These are phyloP conservation scores for Vitis vinifera DNA, from an alignment of 164 flowering plant species.

Conservation along the genomic window DNA sequence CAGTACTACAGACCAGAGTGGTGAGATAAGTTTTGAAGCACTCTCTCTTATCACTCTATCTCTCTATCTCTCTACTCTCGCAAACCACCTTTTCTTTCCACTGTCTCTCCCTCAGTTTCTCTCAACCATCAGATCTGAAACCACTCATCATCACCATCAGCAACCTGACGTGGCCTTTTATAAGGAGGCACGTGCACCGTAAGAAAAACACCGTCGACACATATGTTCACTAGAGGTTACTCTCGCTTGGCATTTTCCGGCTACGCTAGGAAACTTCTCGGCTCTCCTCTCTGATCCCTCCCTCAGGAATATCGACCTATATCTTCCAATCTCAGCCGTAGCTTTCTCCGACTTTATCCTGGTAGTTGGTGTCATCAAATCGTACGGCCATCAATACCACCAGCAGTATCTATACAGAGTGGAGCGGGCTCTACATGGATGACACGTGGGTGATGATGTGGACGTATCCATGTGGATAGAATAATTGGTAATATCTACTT, in stretches of 20 bases:
- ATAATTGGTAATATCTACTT: too few relatives aligned
- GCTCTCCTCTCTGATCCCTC: not conserved
- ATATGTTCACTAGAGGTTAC: slow-evolving; percentile 15
- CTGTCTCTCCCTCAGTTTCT: not conserved
- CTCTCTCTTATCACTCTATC: not conserved
- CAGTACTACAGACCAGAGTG: not conserved
- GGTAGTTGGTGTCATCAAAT: too few relatives aligned
- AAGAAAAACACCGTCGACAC: slow-evolving; percentile 4
- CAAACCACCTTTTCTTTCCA: too few relatives aligned
- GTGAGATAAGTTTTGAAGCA: slow-evolving; percentile 7
- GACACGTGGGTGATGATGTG: too few relatives aligned
- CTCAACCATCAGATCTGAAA: slow-evolving; percentile 26
- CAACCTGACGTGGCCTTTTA: slow-evolving; percentile 19
- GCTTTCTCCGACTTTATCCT: too few relatives aligned
- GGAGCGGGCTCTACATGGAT: too few relatives aligned
- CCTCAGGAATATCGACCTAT: too few relatives aligned
- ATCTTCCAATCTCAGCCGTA: too few relatives aligned
- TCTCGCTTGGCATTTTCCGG: not conserved
- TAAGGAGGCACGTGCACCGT: slow-evolving; percentile 32
- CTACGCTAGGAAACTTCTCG: not conserved
- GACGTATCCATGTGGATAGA: too few relatives aligned
- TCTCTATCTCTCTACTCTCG: slow-evolving; percentile 5
- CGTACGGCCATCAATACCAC: too few relatives aligned
- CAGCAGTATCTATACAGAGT: too few relatives aligned
- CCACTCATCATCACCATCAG: slow-evolving; percentile 10